Percentiles rank a stretch among this genome's conserved stretches.
phyloP scores from a whole-genome alignment of 1,284 basidiomycete species.

The Stygiomarasmius scandens region DNA sequence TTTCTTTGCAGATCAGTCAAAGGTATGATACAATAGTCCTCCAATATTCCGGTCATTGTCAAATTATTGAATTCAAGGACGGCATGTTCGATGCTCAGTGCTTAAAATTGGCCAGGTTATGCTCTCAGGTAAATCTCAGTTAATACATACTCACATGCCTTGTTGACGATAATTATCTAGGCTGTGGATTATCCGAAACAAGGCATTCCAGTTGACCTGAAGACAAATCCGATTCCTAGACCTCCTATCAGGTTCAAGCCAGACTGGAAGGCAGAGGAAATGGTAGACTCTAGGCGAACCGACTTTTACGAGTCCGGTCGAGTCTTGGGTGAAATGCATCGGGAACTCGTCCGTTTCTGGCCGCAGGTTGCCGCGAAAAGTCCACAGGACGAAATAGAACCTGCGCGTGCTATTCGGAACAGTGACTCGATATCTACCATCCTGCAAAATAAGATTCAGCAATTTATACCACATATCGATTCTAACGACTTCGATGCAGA shows the following conservation, averaged over 20 bases:
- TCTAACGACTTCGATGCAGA: conserved; percentile 32
- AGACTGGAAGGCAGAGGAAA: conserved; percentile 76
- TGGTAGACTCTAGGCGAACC: conserved; percentile 52
- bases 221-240: conserved; percentile 41
- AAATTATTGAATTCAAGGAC: conserved; percentile 38
- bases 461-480: conserved; percentile 40
- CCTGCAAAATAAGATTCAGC: conserved; percentile 43
- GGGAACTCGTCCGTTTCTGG: conserved; percentile 55
- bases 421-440: conserved; percentile 51
- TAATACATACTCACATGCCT: not conserved
- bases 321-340: conserved; percentile 70
- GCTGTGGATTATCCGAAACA: conserved; percentile 80
- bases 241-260: conserved; percentile 67
- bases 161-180: conserved; percentile 20
- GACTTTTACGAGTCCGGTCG: conserved; percentile 73
- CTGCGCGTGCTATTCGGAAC: too few species aligned
- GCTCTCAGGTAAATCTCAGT: conserved; percentile 44
- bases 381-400: too few species aligned
- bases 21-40: conserved; percentile 36
- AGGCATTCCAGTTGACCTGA: conserved; percentile 61
- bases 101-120: conserved; percentile 63
- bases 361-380: conserved; percentile 76
- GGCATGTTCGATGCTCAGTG: conserved; percentile 70
- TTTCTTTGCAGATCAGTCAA: conserved; percentile 64
- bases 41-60: not conserved